These are phyloP conservation scores for Stylosanthes scabra DNA, from an alignment of 331 rosid genomes.

Conservation along the genomic window DNA sequence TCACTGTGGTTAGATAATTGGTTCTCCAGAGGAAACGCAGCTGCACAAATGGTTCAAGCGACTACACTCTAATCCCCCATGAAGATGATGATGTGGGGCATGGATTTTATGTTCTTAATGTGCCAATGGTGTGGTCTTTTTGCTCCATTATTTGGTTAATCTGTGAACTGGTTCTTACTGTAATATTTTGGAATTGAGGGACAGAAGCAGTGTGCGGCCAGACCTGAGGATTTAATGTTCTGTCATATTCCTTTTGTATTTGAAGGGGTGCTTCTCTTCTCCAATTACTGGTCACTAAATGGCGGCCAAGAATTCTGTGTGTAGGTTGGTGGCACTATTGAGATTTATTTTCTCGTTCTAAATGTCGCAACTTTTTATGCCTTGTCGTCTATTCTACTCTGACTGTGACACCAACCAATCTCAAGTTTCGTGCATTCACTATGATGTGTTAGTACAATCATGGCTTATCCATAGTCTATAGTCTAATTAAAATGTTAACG, in stretches of 20 bases:
- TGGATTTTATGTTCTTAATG: constrained; percentile 33
- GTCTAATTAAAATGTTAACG: not conserved
- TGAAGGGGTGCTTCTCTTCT: constrained; percentile 8
- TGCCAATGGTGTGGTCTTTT: constrained; percentile 31
- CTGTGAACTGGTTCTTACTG: constrained; percentile 38
- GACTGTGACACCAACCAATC: not conserved
- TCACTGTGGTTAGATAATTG: constrained; percentile 22
- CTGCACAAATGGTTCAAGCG: constrained; percentile 25
- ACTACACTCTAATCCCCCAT: constrained; percentile 28
- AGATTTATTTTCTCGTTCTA: constrained; percentile 1
- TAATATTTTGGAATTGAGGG: constrained; percentile 41
- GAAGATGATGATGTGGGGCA: constrained; percentile 34
- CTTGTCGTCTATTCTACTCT: not conserved
- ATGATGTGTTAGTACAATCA: not conserved
- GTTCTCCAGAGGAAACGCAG: constrained; percentile 19
- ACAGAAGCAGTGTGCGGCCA: constrained; percentile 34
- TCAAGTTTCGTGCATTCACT: not conserved
- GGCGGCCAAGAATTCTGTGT: constrained; percentile 26
- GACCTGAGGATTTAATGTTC: constrained; percentile 34
- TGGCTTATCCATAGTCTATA: not conserved
- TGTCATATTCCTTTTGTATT: constrained; percentile 25
- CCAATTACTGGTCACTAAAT: constrained; percentile 18
- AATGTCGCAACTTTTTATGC: constrained; percentile 2
- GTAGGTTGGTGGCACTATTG: constrained; percentile 25
- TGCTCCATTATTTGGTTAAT: constrained; percentile 39